Percentiles rank a stretch among this genome's conserved stretches.
phyloP scores from a whole-genome alignment of 495 filamentous ascomycete species.

The Hyaloscypha variabilis region DNA sequence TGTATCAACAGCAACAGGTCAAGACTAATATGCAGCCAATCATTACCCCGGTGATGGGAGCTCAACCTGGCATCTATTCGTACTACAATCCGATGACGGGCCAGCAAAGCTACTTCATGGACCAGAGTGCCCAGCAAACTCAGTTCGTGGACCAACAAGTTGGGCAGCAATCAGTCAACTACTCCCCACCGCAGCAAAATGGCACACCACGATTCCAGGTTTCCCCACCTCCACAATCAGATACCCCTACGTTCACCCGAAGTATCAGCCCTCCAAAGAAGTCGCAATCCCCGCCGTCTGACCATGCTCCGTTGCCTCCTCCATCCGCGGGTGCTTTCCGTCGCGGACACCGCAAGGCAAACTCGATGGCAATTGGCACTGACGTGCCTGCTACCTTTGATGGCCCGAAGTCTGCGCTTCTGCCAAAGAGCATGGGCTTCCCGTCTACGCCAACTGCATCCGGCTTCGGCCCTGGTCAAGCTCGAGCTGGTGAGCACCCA shows the following conservation, averaged over 20 bases:
- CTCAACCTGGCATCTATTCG: slow-evolving; percentile 72
- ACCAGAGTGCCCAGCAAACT: slow-evolving; percentile 50
- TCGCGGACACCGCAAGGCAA: slow-evolving; percentile 87
- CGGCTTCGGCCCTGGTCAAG: slow-evolving; percentile 86
- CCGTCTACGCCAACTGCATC: slow-evolving; percentile 84
- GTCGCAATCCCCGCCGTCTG: slow-evolving; percentile 60
- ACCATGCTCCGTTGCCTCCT: slow-evolving; percentile 73
- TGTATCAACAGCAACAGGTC: slow-evolving; percentile 63
- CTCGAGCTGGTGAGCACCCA: slow-evolving; percentile 91
- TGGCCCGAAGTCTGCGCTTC: slow-evolving; percentile 55
- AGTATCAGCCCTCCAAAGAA: slow-evolving; percentile 73
- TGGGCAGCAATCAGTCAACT: slow-evolving; percentile 22
- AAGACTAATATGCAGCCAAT: slow-evolving; percentile 75
- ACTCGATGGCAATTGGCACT: slow-evolving; percentile 70
- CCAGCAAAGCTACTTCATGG: slow-evolving; percentile 73
- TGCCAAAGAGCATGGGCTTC: slow-evolving; percentile 73
- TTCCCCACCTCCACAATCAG: slow-evolving; percentile 70
- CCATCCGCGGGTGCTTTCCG: slow-evolving; percentile 86
- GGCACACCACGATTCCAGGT: slow-evolving; percentile 69
- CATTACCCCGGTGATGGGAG: slow-evolving; percentile 64
- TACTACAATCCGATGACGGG: slow-evolving; percentile 83
- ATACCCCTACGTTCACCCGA: slow-evolving; percentile 52
- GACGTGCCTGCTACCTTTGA: slow-evolving; percentile 48
- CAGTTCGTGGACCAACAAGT: slow-evolving; percentile 38
- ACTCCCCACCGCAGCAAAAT: slow-evolving; percentile 41